Conservation (phyloP, 108 stramenopile species). For the Cylindrotheca fusiformis region DNA sequence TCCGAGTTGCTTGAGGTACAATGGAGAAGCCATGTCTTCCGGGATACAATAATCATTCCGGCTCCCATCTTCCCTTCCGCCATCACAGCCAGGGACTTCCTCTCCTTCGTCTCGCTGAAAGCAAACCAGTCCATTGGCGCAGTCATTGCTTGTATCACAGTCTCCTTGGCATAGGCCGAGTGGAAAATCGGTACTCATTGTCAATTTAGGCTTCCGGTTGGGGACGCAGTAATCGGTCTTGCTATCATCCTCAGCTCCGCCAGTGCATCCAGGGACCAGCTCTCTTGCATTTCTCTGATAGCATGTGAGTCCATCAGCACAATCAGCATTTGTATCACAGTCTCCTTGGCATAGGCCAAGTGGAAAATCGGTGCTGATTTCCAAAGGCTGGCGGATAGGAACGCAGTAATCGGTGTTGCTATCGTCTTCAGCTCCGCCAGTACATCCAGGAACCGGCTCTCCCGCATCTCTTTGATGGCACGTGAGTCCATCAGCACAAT, state of each 20-base stretch:
- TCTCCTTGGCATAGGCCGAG: neutral
- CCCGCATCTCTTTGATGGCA: conserved; percentile 15
- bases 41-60: conserved; percentile 18
- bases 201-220: neutral
- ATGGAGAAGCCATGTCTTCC: neutral
- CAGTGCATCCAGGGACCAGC: neutral
- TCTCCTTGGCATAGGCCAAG: too few relatives aligned
- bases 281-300: neutral
- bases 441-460: conserved; percentile 23
- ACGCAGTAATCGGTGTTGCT: conserved; percentile 21
- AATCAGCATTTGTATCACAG: too few relatives aligned
- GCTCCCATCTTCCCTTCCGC: conserved; percentile 4
- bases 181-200: neutral
- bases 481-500: conserved; percentile 16
- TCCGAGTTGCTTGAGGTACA: neutral
- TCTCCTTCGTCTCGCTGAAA: conserved; percentile 30
- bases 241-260: neutral
- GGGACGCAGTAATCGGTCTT: neutral
- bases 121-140: conserved; percentile 22
- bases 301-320: neutral
- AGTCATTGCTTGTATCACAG: conserved; percentile 8
- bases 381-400: neutral
- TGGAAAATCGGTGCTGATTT: too few relatives aligned
- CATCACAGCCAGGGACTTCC: conserved; percentile 31
- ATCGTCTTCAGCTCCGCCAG: conserved; percentile 16